phyloP scores from a whole-genome alignment of 768 basidiomycete species.

The Rhodotorula sphaerocarpa region DNA sequence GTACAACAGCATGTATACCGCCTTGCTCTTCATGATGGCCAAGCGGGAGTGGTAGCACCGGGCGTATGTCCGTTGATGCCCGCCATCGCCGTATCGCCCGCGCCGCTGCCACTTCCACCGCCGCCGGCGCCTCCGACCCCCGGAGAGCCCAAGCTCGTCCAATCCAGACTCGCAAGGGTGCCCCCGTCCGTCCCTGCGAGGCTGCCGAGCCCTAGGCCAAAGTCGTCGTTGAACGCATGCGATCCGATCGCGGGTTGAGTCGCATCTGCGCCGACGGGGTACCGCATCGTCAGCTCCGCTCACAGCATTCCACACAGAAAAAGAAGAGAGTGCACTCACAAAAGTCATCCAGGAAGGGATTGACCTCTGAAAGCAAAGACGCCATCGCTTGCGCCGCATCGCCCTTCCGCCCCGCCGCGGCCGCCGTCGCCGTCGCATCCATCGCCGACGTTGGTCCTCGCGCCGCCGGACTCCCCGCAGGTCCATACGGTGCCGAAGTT shows the following conservation, averaged over 20 bases:
- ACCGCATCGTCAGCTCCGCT: not conserved
- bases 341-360: conserved; percentile 24
- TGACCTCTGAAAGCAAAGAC: conserved; percentile 11
- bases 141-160: not conserved
- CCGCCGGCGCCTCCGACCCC: no score
- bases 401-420: not conserved
- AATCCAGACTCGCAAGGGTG: not conserved
- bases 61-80: no score
- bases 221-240: conserved; percentile 21
- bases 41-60: no score
- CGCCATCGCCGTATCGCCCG: no score
- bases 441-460: not conserved
- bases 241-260: conserved; percentile 9
- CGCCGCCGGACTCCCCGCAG: no score
- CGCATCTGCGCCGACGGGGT: conserved; percentile 2
- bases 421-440: not conserved
- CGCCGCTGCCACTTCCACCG: no score
- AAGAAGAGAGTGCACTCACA: not conserved
- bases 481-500: not conserved
- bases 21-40: no score
- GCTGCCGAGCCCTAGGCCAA: conserved; percentile 12
- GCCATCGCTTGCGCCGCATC: conserved; percentile 27
- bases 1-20: no score
- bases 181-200: not conserved
- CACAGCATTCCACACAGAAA: not conserved